These are phyloP conservation scores for Trichoderma brevicompactum DNA, from an alignment of 2,329 filamentous ascomycete species.

Conservation along the genomic window DNA sequence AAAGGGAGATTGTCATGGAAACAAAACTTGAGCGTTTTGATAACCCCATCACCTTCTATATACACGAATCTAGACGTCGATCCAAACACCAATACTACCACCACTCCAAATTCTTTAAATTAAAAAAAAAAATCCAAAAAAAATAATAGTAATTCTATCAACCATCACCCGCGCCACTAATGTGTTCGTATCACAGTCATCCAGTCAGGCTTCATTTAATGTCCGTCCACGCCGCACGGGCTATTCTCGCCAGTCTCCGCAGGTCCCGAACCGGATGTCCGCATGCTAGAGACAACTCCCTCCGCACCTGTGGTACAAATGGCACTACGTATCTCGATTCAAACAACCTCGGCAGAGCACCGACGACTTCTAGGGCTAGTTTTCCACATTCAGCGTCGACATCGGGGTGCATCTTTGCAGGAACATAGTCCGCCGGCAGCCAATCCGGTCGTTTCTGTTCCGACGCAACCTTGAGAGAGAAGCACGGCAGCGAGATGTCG, in stretches of 20 bases:
- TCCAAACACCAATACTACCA: not conserved
- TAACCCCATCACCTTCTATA: not conserved
- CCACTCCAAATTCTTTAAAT: too few relatives aligned
- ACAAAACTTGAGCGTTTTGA: too few relatives aligned
- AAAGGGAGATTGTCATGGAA: not conserved
- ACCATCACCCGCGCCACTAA: not conserved
- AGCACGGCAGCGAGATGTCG: conserved; percentile 49
- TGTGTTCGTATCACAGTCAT: not conserved
- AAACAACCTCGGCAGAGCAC: conserved; percentile 52
- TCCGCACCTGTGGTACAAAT: conserved; percentile 50
- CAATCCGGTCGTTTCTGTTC: conserved; percentile 37
- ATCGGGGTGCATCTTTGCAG: conserved; percentile 30
- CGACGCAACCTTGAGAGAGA: conserved; percentile 39
- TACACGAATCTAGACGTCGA: not conserved
- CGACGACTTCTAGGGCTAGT: conserved; percentile 53
- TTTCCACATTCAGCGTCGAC: conserved; percentile 49
- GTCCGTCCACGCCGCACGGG: conserved; percentile 55
- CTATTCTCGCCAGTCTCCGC: conserved; percentile 53
- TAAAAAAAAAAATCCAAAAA: not conserved
- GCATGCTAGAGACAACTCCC: conserved; percentile 55
- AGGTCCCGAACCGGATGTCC: conserved; percentile 60
- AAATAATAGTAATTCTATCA: not conserved
- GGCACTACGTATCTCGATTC: conserved; percentile 53
- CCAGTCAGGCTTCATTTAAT: conserved; percentile 36
- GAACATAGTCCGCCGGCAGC: conserved; percentile 39